Evolutionary conservation across 345 rosid species (phyloP).

Genomic region (Melastoma malabathricum): DNA sequence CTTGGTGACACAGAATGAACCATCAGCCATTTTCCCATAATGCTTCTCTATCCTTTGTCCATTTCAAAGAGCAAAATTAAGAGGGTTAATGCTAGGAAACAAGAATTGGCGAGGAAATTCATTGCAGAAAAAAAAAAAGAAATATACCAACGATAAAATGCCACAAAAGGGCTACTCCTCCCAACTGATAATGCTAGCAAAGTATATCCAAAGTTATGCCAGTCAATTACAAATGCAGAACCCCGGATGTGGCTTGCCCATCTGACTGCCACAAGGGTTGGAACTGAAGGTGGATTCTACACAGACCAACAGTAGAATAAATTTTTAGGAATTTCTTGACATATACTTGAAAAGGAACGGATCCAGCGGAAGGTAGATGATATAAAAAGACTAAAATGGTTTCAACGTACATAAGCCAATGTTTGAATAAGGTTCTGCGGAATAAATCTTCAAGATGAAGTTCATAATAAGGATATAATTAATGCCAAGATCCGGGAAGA

Average conservation of each 20-base stretch:
- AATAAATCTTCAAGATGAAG: background rate
- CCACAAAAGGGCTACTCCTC: conserved; percentile 60
- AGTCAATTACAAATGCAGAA: conserved; percentile 66
- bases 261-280: conserved; percentile 71
- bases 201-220: conserved; percentile 98
- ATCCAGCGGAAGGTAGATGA: too few species aligned
- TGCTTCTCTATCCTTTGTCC: conserved; percentile 57
- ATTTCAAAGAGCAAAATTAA: conserved; percentile 1
- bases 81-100: background rate
- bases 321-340: background rate
- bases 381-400: too few species aligned
- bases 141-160: conserved; percentile 67
- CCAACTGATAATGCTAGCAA: conserved; percentile 81
- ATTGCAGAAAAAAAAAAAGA: background rate
- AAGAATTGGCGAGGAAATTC: conserved; percentile 6
- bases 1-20: conserved; percentile 74
- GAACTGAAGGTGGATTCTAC: conserved; percentile 97
- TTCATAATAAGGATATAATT: background rate
- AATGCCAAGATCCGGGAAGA: background rate
- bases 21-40: conserved; percentile 80
- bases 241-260: conserved; percentile 79
- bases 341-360: too few species aligned
- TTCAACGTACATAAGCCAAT: too few species aligned
- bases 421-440: too few species aligned
- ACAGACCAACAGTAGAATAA: conserved; percentile 11